Conservation (phyloP, 73 alveolate species). For the Stentor roeselii region DNA sequence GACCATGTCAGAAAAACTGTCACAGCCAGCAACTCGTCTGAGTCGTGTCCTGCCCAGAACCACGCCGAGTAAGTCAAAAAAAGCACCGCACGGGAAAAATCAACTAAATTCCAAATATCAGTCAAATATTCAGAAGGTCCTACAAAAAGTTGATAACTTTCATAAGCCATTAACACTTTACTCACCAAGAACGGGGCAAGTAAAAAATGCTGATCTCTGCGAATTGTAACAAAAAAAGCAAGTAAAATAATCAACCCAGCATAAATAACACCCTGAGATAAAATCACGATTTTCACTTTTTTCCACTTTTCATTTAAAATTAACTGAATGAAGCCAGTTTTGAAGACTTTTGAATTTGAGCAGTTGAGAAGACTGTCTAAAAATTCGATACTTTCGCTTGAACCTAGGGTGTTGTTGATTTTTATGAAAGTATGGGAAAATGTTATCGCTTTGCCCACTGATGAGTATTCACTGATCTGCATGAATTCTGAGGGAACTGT, state of each 20-base stretch:
- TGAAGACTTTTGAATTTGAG: background rate
- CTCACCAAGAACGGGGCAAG: background rate
- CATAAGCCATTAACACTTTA: background rate
- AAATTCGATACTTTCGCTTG: conserved; percentile 19
- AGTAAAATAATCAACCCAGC: background rate
- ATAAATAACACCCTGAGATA: background rate
- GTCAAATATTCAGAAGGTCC: background rate
- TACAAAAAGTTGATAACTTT: background rate
- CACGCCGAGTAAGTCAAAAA: background rate
- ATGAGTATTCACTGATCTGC: background rate
- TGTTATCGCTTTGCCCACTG: background rate
- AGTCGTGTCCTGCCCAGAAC: background rate
- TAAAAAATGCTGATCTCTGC: background rate
- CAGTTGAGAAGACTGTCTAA: background rate
- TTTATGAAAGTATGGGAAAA: background rate
- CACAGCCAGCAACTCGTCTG: background rate
- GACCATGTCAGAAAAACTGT: background rate
- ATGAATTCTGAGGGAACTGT: background rate
- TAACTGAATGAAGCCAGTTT: background rate
- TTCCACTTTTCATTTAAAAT: conserved; percentile 18
- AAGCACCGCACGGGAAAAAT: background rate
- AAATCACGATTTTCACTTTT: background rate
- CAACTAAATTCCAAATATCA: background rate
- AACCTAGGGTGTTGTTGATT: conserved; percentile 4
- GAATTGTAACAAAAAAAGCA: background rate